phyloP scores from a whole-genome alignment of 495 filamentous ascomycete species.

The Penicillium ucsense region DNA sequence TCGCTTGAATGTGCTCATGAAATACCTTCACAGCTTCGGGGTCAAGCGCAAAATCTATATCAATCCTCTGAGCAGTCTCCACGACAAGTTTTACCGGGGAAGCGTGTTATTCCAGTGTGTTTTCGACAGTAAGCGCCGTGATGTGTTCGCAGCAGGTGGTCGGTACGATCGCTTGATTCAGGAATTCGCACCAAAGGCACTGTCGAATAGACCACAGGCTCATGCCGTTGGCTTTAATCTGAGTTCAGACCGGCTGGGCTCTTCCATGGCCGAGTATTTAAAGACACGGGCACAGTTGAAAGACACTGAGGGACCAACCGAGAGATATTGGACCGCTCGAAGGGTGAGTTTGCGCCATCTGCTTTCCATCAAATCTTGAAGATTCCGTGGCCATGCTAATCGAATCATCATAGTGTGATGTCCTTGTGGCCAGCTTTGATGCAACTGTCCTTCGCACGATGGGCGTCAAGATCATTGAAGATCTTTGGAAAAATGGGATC shows the following conservation, averaged over 20 bases:
- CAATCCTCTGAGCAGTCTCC: slow-evolving; percentile 75
- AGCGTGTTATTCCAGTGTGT: slow-evolving; percentile 87
- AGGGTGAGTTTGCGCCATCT: slow-evolving; percentile 39
- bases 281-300: slow-evolving; percentile 59
- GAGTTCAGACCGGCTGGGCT: slow-evolving; percentile 71
- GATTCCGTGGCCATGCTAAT: slow-evolving; percentile 7
- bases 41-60: slow-evolving; percentile 74
- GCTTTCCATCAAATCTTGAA: not conserved
- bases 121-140: slow-evolving; percentile 72
- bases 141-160: slow-evolving; percentile 89
- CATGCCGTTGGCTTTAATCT: slow-evolving; percentile 91
- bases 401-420: slow-evolving; percentile 54
- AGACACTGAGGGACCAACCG: slow-evolving; percentile 41
- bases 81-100: slow-evolving; percentile 85
- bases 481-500: slow-evolving; percentile 75
- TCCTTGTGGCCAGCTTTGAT: slow-evolving; percentile 82
- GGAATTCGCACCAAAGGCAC: slow-evolving; percentile 31
- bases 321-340: slow-evolving; percentile 51
- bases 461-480: slow-evolving; percentile 63
- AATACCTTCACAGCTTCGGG: slow-evolving; percentile 64
- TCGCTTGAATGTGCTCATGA: slow-evolving; percentile 65
- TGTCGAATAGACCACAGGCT: slow-evolving; percentile 29
- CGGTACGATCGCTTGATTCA: slow-evolving; percentile 81
- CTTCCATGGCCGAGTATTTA: slow-evolving; percentile 54
- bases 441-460: slow-evolving; percentile 62